phyloP scores from a whole-genome alignment of 2,329 filamentous ascomycete species.

The Phialophora verrucosa region DNA sequence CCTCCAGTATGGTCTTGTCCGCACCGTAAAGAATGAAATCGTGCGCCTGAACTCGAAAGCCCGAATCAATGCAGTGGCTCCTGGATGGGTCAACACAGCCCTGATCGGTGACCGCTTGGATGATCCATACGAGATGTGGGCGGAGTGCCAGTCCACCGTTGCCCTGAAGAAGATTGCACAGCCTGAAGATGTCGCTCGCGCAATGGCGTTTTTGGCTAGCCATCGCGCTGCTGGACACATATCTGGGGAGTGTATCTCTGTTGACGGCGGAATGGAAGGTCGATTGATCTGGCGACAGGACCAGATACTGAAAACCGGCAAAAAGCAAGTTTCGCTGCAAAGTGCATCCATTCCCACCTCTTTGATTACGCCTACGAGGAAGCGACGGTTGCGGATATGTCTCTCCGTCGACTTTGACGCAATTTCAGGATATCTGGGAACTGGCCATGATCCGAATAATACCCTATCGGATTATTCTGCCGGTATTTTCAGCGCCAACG shows the following conservation, averaged over 20 bases:
- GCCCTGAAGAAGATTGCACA: slow-evolving; percentile 56
- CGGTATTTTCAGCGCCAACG: slow-evolving; percentile 62
- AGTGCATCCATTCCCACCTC: slow-evolving; percentile 17
- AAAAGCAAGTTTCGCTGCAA: slow-evolving; percentile 4
- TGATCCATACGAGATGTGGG: slow-evolving; percentile 57
- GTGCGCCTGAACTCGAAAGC: slow-evolving; percentile 57
- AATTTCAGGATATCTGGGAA: slow-evolving; percentile 65
- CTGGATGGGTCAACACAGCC: slow-evolving; percentile 56
- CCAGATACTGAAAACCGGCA: slow-evolving; percentile 41
- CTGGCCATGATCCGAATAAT: slow-evolving; percentile 59
- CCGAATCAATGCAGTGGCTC: slow-evolving; percentile 60
- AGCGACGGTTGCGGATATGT: slow-evolving; percentile 38
- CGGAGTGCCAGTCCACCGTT: slow-evolving; percentile 58
- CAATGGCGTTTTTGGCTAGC: slow-evolving; percentile 58
- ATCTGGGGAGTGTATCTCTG: slow-evolving; percentile 59
- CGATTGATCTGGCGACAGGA: slow-evolving; percentile 57
- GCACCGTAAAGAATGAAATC: slow-evolving; percentile 62
- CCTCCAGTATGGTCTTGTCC: slow-evolving; percentile 60
- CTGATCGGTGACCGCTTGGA: slow-evolving; percentile 57
- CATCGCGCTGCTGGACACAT: slow-evolving; percentile 61
- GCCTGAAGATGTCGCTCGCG: slow-evolving; percentile 56
- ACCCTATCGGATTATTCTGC: slow-evolving; percentile 62
- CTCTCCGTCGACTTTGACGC: slow-evolving; percentile 62
- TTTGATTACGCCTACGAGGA: slow-evolving; percentile 23
- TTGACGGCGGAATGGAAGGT: slow-evolving; percentile 60